Conservation (phyloP, 768 basidiomycete genomes). For the Strobilomyces confusus region DNA sequence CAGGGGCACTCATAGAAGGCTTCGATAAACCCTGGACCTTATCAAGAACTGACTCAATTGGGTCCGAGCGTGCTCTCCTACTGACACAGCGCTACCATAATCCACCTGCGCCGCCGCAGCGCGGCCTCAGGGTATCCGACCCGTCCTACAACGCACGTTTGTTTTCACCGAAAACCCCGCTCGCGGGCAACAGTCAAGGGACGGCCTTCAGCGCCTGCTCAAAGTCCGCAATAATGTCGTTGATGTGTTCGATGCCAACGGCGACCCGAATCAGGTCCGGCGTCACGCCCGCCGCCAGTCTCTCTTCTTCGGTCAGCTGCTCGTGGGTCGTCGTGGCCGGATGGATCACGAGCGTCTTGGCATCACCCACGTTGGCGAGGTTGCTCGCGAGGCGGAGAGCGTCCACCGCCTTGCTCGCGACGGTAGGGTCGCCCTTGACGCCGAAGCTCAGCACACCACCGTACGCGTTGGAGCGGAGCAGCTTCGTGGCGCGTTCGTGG, state of each 20-base stretch:
- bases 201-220: slow-evolving; percentile 34
- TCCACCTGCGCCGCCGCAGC: background rate
- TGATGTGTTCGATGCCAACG: slow-evolving; percentile 42
- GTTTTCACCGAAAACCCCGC: background rate
- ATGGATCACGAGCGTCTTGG: slow-evolving; percentile 61
- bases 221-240: slow-evolving; percentile 48
- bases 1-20: too few relatives aligned
- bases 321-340: slow-evolving; percentile 58
- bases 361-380: slow-evolving; percentile 68
- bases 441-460: slow-evolving; percentile 82
- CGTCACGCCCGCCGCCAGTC: slow-evolving; percentile 46
- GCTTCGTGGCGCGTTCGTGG: slow-evolving; percentile 52
- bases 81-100: background rate
- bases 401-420: slow-evolving; percentile 64
- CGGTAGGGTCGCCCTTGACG: slow-evolving; percentile 50
- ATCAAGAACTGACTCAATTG: too few relatives aligned
- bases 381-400: slow-evolving; percentile 65
- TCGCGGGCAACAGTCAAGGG: slow-evolving; percentile 10
- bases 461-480: slow-evolving; percentile 49
- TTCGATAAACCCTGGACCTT: too few relatives aligned
- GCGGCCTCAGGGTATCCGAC: background rate
- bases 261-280: slow-evolving; percentile 52
- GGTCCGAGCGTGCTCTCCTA: too few relatives aligned
- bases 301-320: slow-evolving; percentile 49
- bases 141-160: background rate